Evolutionary conservation across 441 rosid species (phyloP).

Genomic region (Adansonia grandidieri): DNA sequence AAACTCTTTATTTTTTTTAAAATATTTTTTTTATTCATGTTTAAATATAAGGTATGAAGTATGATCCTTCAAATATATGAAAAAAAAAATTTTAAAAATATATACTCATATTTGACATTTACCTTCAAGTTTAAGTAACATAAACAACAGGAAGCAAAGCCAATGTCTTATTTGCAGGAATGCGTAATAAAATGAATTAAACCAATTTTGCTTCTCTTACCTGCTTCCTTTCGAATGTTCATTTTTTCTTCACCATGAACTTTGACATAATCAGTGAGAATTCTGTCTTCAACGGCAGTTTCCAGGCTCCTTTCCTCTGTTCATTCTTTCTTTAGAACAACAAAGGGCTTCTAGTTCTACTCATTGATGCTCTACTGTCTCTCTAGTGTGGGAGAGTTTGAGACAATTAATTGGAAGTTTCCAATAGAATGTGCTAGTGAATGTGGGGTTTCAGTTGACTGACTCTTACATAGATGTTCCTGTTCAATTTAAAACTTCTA

Average conservation of each 20-base stretch:
- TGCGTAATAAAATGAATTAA: not conserved
- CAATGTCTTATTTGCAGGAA: not conserved
- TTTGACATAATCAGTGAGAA: slow-evolving; percentile 29
- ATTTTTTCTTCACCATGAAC: slow-evolving; percentile 31
- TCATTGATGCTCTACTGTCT: slow-evolving; percentile 26
- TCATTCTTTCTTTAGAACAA: slow-evolving; percentile 28
- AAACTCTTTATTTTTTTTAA: too few species aligned
- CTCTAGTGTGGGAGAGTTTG: not conserved
- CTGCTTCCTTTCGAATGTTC: slow-evolving; percentile 5
- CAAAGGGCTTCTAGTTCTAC: slow-evolving; percentile 25
- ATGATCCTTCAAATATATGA: too few species aligned
- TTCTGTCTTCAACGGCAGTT: slow-evolving; percentile 24
- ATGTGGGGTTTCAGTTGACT: not conserved
- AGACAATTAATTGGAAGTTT: not conserved
- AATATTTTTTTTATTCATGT: too few species aligned
- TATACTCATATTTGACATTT: too few species aligned
- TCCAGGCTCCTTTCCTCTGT: slow-evolving; percentile 33
- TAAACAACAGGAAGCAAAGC: too few species aligned
- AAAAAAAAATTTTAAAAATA: too few species aligned
- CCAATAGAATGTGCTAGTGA: not conserved
- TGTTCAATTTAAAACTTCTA: not conserved
- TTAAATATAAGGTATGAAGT: too few species aligned
- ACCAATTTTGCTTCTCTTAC: not conserved
- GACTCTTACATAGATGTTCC: not conserved
- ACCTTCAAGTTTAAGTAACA: too few species aligned